phyloP scores from a whole-genome alignment of 2,329 filamentous ascomycete genomes.

The Fusarium subglutinans region DNA sequence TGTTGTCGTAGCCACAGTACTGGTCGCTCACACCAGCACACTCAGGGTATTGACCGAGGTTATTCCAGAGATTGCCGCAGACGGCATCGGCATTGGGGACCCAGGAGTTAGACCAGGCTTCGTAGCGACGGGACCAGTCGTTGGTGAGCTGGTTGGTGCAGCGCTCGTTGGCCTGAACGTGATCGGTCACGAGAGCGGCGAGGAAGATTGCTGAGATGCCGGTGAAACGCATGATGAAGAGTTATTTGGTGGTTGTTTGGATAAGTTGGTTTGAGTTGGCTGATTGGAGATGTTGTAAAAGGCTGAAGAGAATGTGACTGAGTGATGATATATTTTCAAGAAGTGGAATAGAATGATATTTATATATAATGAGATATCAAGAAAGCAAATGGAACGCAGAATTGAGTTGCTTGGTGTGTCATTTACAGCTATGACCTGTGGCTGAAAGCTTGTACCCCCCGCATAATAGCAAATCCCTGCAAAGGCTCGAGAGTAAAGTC shows the following conservation, averaged over 20 bases:
- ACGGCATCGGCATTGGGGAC: background rate
- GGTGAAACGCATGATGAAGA: background rate
- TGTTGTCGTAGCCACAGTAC: background rate
- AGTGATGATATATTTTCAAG: background rate
- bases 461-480: background rate
- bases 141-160: background rate
- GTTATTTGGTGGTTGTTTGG: background rate
- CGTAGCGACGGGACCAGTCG: background rate
- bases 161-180: background rate
- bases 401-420: background rate
- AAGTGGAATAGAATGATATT: fast-evolving
- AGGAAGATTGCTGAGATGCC: background rate
- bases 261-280: fast-evolving
- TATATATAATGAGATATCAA: fast-evolving
- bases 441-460: background rate
- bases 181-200: background rate
- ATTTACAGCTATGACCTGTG: background rate
- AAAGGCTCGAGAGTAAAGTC: background rate
- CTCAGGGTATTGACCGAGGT: background rate
- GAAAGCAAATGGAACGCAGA: fast-evolving
- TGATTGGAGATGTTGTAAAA: background rate
- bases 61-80: background rate
- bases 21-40: background rate
- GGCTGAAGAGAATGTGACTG: background rate
- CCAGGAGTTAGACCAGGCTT: background rate